Evolutionary conservation across 768 basidiomycete species (phyloP).

Genomic region (Termitomyces eurrhizus): DNA sequence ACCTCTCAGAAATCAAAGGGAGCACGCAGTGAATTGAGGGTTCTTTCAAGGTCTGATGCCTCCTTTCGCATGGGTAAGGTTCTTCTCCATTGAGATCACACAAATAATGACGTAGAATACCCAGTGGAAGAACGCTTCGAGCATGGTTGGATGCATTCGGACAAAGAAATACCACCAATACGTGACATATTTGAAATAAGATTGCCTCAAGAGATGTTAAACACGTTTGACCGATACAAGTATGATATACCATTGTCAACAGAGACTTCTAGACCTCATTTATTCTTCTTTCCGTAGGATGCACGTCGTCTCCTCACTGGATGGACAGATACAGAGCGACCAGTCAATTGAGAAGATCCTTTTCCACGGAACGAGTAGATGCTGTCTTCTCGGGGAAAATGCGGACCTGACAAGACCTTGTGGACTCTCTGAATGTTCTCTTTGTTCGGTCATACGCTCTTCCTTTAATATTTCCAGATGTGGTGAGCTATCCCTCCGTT

Average conservation of each 20-base stretch:
- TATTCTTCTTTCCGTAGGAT: slow-evolving; percentile 20
- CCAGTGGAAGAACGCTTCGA: slow-evolving; percentile 17
- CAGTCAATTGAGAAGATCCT: slow-evolving; percentile 53
- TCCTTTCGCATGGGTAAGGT: slow-evolving; percentile 38
- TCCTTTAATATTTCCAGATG: slow-evolving; percentile 61
- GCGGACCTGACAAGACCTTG: slow-evolving; percentile 44
- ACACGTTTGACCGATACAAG: slow-evolving; percentile 17
- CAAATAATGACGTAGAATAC: not conserved
- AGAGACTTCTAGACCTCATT: not conserved
- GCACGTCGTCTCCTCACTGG: slow-evolving; percentile 24
- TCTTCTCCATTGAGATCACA: not conserved
- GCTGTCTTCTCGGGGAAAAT: slow-evolving; percentile 55
- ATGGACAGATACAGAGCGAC: slow-evolving; percentile 18
- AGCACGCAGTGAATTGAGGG: slow-evolving; percentile 39
- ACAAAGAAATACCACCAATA: slow-evolving; percentile 17
- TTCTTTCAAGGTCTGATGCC: slow-evolving; percentile 31
- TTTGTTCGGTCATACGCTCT: slow-evolving; percentile 53
- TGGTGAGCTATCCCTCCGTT: slow-evolving; percentile 27
- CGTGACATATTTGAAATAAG: slow-evolving; percentile 17
- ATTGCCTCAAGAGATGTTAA: slow-evolving; percentile 12
- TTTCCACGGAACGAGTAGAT: slow-evolving; percentile 66
- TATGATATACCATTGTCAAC: not conserved
- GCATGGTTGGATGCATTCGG: slow-evolving; percentile 19
- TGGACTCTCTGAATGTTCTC: slow-evolving; percentile 41
- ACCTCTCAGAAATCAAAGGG: slow-evolving; percentile 41